Evolutionary conservation across 768 basidiomycete species (phyloP).

Genomic region (Pisolithus orientalis): DNA sequence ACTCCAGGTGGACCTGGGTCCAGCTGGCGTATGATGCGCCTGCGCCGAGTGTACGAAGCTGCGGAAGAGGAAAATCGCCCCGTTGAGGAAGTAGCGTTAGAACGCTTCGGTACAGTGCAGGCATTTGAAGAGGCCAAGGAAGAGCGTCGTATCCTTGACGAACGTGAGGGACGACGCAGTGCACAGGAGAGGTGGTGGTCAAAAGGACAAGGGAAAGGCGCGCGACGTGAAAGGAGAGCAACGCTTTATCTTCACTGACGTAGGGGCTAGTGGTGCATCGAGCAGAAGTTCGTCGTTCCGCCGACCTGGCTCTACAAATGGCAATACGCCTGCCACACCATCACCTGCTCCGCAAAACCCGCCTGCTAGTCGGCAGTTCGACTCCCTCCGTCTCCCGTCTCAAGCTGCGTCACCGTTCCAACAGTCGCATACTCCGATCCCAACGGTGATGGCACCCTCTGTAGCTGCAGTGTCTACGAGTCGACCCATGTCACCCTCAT

Average conservation of each 20-base stretch:
- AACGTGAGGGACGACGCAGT: constrained; percentile 56
- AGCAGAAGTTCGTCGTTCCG: constrained; percentile 86
- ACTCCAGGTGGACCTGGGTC: constrained; percentile 89
- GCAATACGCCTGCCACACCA: constrained; percentile 58
- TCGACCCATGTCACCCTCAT: constrained; percentile 63
- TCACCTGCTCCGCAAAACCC: constrained; percentile 27
- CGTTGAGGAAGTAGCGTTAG: constrained; percentile 75
- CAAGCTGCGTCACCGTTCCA: constrained; percentile 52
- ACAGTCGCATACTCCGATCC: constrained; percentile 78
- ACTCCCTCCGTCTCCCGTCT: constrained; percentile 56
- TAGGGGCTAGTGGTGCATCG: constrained; percentile 54
- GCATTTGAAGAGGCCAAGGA: constrained; percentile 87
- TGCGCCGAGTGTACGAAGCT: constrained; percentile 83
- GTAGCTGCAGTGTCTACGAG: constrained; percentile 22
- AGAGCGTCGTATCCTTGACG: constrained; percentile 81
- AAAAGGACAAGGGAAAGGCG: constrained; percentile 32
- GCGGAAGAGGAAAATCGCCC: constrained; percentile 76
- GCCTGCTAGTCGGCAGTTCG: constrained; percentile 46
- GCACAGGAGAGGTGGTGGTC: constrained; percentile 29
- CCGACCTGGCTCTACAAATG: constrained; percentile 61
- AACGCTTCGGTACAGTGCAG: constrained; percentile 80
- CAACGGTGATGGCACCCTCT: constrained; percentile 82
- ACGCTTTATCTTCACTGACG: constrained; percentile 64
- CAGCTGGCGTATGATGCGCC: constrained; percentile 97
- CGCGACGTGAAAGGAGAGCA: constrained; percentile 37